phyloP scores from a whole-genome alignment of 73 alveolate genomes.

The Paramecium biaurelia region DNA sequence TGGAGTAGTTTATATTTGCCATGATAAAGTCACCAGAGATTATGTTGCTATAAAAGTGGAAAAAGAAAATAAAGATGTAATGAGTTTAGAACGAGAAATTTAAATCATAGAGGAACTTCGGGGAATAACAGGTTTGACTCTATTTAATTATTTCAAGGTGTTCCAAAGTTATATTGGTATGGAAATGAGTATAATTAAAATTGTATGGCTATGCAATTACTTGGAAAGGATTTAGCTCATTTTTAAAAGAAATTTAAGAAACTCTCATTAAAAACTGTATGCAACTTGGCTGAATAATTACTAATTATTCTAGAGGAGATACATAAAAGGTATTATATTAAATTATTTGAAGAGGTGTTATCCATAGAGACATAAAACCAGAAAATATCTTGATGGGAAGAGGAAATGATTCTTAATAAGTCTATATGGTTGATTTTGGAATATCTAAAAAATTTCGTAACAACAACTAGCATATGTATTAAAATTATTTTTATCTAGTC shows the following conservation, averaged over 20 bases:
- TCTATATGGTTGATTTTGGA: conserved; percentile 83
- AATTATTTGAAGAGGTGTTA: conserved; percentile 43
- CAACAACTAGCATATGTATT: not conserved
- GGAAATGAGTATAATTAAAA: conserved; percentile 29
- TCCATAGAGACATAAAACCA: conserved; percentile 86
- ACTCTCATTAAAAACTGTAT: conserved; percentile 15
- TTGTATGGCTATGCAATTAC: conserved; percentile 43
- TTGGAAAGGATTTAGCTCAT: conserved; percentile 42
- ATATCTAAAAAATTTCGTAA: conserved; percentile 73
- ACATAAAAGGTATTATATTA: conserved; percentile 29
- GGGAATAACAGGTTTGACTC: not conserved
- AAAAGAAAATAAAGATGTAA: conserved; percentile 39
- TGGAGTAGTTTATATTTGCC: conserved; percentile 89
- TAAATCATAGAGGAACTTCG: conserved; percentile 34
- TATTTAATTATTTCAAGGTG: not conserved
- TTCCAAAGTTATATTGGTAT: conserved; percentile 59
- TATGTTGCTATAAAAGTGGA: conserved; percentile 79
- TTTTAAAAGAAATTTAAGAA: not conserved
- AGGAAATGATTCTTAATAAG: conserved; percentile 61
- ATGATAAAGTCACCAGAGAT: conserved; percentile 74
- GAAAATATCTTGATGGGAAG: conserved; percentile 80
- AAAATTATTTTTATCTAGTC: not conserved
- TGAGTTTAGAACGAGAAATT: conserved; percentile 50
- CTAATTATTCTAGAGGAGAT: conserved; percentile 18
- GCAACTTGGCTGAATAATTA: conserved; percentile 39